Evolutionary conservation across 371 early-diverging fungal species (phyloP).

Genomic region (Smittium culicis): DNA sequence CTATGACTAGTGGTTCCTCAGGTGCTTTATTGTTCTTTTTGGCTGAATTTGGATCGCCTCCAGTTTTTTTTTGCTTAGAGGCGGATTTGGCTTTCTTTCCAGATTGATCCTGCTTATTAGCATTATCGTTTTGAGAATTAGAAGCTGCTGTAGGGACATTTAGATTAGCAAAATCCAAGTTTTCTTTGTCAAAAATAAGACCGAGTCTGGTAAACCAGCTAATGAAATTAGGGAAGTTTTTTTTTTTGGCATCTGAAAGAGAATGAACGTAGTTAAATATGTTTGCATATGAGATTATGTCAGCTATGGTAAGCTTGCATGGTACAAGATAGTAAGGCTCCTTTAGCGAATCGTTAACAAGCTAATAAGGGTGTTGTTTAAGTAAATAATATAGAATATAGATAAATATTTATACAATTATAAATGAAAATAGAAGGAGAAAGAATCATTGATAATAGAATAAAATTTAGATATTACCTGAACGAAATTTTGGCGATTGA

Average conservation of each 20-base stretch:
- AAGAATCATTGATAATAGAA: too few relatives aligned
- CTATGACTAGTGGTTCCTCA: constrained; percentile 10
- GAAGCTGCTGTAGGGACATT: constrained; percentile 21
- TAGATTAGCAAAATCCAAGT: neutral
- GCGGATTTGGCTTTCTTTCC: constrained; percentile 14
- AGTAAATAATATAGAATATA: too few relatives aligned
- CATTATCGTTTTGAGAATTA: constrained; percentile 25
- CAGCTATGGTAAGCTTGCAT: constrained; percentile 49
- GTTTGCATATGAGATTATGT: constrained; percentile 53
- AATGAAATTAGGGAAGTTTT: neutral
- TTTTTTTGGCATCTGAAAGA: constrained; percentile 16
- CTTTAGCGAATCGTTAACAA: constrained; percentile 49
- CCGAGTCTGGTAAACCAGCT: neutral
- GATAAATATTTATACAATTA: too few relatives aligned
- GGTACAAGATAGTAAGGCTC: constrained; percentile 47
- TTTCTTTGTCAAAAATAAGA: neutral
- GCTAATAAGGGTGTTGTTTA: too few relatives aligned
- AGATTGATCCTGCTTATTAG: neutral
- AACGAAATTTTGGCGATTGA: neutral
- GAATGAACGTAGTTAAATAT: constrained; percentile 43
- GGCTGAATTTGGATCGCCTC: constrained; percentile 35
- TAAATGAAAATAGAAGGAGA: too few relatives aligned
- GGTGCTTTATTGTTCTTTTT: neutral
- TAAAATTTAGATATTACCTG: too few relatives aligned
- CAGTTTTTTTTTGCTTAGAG: constrained; percentile 32